Base-by-base conservation (phyloP, 2,329 filamentous ascomycete genomes). In the Simplicillium sp. region DNA sequence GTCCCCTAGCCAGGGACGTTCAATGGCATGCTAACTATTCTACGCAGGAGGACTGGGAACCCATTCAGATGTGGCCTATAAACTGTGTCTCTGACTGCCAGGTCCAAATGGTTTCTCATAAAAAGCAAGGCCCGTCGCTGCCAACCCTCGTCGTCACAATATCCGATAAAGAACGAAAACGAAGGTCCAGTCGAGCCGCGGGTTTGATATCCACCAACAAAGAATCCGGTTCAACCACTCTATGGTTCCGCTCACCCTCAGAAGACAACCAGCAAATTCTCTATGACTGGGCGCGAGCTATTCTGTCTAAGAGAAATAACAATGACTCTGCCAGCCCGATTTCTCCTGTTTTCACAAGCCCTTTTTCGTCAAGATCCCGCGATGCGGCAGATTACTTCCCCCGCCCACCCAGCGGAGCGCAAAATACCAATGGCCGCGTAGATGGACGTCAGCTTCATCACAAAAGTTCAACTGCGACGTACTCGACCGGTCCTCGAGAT, bases 141-240 rank as follows among this genome's bases (percentile, higher is more conserved):
- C 76, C 76, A 2, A 82, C 79, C 6, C 66, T 83, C 11, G 63
- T 80, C 36, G 54, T 82, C 31, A 73, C 65, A 47, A 60, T 82
- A 37, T 65, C 69, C 31, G 77, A 82, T 47, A 80, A 77, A 54
- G 64, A 78, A 46, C 71, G 75, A 41, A 82, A 81, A 50, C 72
- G 79, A 38, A 69, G 79, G 44, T 82, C 79, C 36, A 82, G 78
- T 48, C 69, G 78, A 45, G 75, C 79, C 3, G 70, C 73, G 4
- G 74, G 73, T 3, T 61, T 82, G 16, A 70, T 68, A 14, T 56
- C 70, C 9, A 57, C 64, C 7, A 68, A 60, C 43, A 77, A 72
- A 52, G 71, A 77, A 13, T 59, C 66, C 2, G 57, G 61, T 8
- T 60, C 67, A 3, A 66, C 62, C 8, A 70, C 67, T 0, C 56